phyloP scores from a whole-genome alignment of 2,329 filamentous ascomycete genomes.

The Leptosphaerulina australis region DNA sequence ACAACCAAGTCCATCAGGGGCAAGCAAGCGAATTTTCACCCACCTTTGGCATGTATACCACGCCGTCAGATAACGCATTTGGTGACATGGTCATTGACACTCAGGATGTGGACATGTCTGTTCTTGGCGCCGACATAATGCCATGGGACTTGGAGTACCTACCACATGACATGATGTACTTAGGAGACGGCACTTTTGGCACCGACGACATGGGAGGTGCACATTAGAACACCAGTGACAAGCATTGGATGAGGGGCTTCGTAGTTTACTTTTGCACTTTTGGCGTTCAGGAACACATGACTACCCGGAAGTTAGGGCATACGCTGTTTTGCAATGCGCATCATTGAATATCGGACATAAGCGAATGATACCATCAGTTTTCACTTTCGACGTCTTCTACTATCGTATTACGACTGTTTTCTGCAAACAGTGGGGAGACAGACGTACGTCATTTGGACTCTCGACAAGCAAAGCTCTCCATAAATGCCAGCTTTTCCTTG shows the following conservation, averaged over 20 bases:
- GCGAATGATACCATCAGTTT: slow-evolving; percentile 15
- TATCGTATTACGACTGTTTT: too few relatives aligned
- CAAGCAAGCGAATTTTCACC: slow-evolving; percentile 29
- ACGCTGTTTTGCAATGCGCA: not conserved
- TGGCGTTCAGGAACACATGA: slow-evolving; percentile 8
- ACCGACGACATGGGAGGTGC: slow-evolving; percentile 5
- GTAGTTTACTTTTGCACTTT: not conserved
- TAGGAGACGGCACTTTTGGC: slow-evolving; percentile 28
- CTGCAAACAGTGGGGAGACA: not conserved
- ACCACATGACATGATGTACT: slow-evolving; percentile 66
- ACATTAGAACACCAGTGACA: not conserved
- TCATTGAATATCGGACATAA: not conserved
- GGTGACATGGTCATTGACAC: slow-evolving; percentile 73
- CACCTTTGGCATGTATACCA: slow-evolving; percentile 33
- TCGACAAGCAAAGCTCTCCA: not conserved
- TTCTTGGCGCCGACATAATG: slow-evolving; percentile 71
- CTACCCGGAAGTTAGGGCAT: not conserved
- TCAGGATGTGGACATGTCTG: slow-evolving; percentile 76
- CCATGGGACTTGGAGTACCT: slow-evolving; percentile 75
- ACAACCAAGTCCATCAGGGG: slow-evolving; percentile 14
- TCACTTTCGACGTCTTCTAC: not conserved
- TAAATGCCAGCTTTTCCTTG: slow-evolving; percentile 1
- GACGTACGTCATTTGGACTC: not conserved
- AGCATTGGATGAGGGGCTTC: not conserved
- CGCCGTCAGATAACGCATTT: slow-evolving; percentile 41